Conservation (phyloP, 768 basidiomycete genomes). For the Boletellus ananas region DNA sequence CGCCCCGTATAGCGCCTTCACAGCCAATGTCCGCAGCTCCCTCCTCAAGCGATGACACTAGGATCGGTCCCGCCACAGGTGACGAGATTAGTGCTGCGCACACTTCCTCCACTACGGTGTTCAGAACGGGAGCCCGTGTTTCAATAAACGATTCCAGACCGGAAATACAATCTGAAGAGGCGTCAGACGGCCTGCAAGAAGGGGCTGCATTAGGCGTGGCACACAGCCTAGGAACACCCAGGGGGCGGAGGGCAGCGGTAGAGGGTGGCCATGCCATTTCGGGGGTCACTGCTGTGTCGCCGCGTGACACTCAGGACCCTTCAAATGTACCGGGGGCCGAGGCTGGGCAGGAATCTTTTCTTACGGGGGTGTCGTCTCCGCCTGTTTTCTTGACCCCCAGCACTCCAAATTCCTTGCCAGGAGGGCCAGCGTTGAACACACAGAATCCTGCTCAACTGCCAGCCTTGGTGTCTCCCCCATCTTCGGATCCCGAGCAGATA, state of each 20-base stretch:
- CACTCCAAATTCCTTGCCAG: slow-evolving; percentile 4
- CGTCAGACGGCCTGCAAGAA: slow-evolving; percentile 4
- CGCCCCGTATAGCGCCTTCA: neutral
- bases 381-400: slow-evolving; percentile 7
- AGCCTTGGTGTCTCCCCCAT: slow-evolving; percentile 1
- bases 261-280: slow-evolving; percentile 21
- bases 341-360: slow-evolving; percentile 7
- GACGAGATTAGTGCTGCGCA: neutral
- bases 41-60: neutral
- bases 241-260: slow-evolving; percentile 17
- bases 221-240: slow-evolving; percentile 20
- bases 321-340: slow-evolving; percentile 22
- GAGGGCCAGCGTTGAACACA: slow-evolving; percentile 1
- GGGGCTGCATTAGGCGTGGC: slow-evolving; percentile 15
- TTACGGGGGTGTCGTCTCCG: slow-evolving; percentile 13
- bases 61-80: neutral
- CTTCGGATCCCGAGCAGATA: slow-evolving; percentile 1
- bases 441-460: slow-evolving; percentile 2
- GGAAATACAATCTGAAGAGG: slow-evolving; percentile 3
- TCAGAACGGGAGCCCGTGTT: slow-evolving; percentile 1
- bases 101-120: slow-evolving; percentile 3
- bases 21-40: slow-evolving; percentile 12
- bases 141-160: neutral
- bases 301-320: slow-evolving; percentile 14
- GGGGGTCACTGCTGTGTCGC: slow-evolving; percentile 19